Conservation (phyloP, 768 basidiomycete species). For the Tricholoma matsutake region DNA sequence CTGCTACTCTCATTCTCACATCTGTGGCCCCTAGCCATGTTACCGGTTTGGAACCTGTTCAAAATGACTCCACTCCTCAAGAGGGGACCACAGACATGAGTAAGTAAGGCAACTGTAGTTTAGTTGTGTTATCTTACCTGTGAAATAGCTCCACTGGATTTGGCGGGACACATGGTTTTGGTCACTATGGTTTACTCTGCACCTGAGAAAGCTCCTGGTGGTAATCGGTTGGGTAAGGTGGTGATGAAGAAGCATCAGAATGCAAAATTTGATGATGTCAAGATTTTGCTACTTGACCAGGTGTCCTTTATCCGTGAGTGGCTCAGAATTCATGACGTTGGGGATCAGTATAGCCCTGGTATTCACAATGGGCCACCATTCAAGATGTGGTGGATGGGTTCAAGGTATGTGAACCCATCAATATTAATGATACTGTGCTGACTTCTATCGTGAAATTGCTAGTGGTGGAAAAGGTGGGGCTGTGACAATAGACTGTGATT, state of each 20-base stretch:
- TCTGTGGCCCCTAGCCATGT: too few relatives aligned
- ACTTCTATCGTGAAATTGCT: too few relatives aligned
- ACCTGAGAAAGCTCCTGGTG: background rate
- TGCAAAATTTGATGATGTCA: background rate
- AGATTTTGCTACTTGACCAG: background rate
- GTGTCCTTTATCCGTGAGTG: background rate
- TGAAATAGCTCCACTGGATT: background rate
- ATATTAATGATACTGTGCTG: too few relatives aligned
- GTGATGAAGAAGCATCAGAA: background rate
- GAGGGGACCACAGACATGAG: too few relatives aligned
- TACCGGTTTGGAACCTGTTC: too few relatives aligned
- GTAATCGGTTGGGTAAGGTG: background rate
- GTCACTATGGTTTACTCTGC: background rate
- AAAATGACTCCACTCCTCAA: too few relatives aligned
- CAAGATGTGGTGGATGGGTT: slow-evolving; percentile 2
- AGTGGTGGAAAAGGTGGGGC: background rate
- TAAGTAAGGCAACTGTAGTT: too few relatives aligned
- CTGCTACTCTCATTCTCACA: too few relatives aligned
- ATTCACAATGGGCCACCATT: background rate
- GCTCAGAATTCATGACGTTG: background rate
- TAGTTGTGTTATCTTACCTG: too few relatives aligned
- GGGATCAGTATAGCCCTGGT: slow-evolving; percentile 1
- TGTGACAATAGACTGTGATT: background rate
- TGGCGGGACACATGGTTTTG: background rate
- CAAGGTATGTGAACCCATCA: background rate